Conservation (phyloP, 495 filamentous ascomycete genomes). For the Parathielavia appendiculata region DNA sequence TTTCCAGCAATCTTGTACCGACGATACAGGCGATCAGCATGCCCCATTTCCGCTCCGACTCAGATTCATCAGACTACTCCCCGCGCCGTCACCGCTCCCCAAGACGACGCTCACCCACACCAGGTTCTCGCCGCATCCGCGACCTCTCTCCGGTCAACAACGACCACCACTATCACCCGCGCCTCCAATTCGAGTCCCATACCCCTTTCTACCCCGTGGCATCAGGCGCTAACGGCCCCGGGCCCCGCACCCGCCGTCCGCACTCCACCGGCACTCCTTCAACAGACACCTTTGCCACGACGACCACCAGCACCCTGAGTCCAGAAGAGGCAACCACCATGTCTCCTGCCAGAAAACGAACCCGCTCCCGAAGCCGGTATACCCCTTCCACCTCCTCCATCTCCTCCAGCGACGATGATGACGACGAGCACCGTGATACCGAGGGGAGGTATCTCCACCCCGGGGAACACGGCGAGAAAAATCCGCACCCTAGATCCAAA, state of each 20-base stretch:
- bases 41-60: constrained; percentile 12
- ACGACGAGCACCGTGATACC: neutral
- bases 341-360: neutral
- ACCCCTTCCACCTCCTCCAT: neutral
- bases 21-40: neutral
- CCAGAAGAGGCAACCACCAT: neutral
- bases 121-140: constrained; percentile 7
- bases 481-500: neutral
- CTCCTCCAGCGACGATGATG: neutral
- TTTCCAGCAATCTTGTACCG: neutral
- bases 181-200: constrained; percentile 12
- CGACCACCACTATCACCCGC: neutral
- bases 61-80: neutral
- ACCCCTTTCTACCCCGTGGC: constrained; percentile 17
- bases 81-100: constrained; percentile 13
- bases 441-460: no score
- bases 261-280: neutral
- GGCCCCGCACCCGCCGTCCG: neutral
- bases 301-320: neutral
- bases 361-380: neutral
- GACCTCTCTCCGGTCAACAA: neutral
- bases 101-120: neutral
- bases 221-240: neutral
- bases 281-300: neutral
- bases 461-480: neutral